Percentiles rank a stretch among this genome's conserved stretches.
These are phyloP conservation scores for Podaxis mareebaensis DNA, from an alignment of 768 basidiomycete species.

Conservation along the genomic window DNA sequence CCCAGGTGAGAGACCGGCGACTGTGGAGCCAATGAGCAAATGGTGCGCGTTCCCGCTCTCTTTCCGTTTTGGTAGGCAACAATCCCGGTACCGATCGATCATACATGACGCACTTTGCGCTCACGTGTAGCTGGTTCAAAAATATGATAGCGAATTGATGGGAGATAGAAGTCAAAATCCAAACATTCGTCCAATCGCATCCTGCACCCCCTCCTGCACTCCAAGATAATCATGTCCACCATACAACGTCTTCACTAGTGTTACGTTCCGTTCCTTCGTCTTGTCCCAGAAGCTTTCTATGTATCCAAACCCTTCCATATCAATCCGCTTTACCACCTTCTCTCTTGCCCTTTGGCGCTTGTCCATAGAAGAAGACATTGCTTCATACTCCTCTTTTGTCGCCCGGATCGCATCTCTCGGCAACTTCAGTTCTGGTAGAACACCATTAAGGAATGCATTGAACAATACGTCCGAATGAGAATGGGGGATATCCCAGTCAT, in stretches of 20 bases:
- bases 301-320: constrained; percentile 57
- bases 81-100: background rate
- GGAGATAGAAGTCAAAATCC: constrained; percentile 16
- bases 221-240: constrained; percentile 68
- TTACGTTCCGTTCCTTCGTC: constrained; percentile 46
- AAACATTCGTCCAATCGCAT: constrained; percentile 50
- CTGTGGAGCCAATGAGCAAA: no score
- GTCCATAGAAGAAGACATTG: constrained; percentile 38
- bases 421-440: constrained; percentile 47
- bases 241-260: constrained; percentile 58
- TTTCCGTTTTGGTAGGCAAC: no score
- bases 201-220: constrained; percentile 72
- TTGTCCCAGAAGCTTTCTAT: constrained; percentile 49
- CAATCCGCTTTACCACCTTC: constrained; percentile 43
- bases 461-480: constrained; percentile 76
- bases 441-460: constrained; percentile 64
- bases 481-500: constrained; percentile 80
- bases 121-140: background rate
- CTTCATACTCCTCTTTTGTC: constrained; percentile 43
- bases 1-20: background rate
- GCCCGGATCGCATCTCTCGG: constrained; percentile 28
- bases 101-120: background rate
- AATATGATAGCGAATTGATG: background rate
- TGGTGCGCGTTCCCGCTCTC: no score
- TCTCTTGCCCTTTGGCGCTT: constrained; percentile 42